These are phyloP conservation scores for Pulveroboletus sp. DNA, from an alignment of 768 basidiomycete genomes.

Conservation along the genomic window DNA sequence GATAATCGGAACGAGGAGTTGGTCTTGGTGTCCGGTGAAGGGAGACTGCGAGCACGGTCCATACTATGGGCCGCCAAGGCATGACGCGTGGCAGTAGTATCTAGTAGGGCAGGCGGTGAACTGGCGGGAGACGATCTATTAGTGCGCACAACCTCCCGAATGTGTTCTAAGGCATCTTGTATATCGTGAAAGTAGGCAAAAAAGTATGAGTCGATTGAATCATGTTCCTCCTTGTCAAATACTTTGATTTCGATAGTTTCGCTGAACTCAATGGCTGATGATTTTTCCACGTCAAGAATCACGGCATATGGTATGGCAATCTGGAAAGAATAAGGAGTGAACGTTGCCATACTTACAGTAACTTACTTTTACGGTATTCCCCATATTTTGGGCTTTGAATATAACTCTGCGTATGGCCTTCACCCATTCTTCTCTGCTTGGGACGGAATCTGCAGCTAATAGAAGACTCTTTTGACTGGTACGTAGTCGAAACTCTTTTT, in stretches of 20 bases:
- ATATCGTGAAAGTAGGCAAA: conserved; percentile 93
- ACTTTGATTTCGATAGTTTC: conserved; percentile 96
- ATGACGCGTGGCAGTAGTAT: conserved; percentile 51
- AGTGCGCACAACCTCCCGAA: conserved; percentile 68
- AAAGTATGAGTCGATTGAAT: conserved; percentile 83
- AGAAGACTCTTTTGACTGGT: conserved; percentile 76
- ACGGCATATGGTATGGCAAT: conserved; percentile 93
- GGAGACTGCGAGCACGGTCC: conserved; percentile 40
- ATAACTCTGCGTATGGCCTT: conserved; percentile 92
- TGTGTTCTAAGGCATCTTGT: conserved; percentile 69
- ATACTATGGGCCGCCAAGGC: conserved; percentile 21
- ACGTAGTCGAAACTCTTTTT: conserved; percentile 76
- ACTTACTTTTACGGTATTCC: conserved; percentile 86
- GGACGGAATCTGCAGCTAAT: conserved; percentile 72
- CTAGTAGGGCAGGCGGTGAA: conserved; percentile 39
- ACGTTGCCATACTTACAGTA: neutral
- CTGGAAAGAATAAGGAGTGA: conserved; percentile 32
- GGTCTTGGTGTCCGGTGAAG: conserved; percentile 30
- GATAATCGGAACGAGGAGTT: conserved; percentile 57
- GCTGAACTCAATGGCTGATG: conserved; percentile 89
- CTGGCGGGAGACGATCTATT: conserved; percentile 35
- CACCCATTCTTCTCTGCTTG: conserved; percentile 91
- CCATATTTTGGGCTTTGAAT: conserved; percentile 94
- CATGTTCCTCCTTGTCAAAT: conserved; percentile 71
- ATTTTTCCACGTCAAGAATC: conserved; percentile 84